Evolutionary conservation across 306 rosid genomes (phyloP).

Genomic region (Vachellia collinsii): DNA sequence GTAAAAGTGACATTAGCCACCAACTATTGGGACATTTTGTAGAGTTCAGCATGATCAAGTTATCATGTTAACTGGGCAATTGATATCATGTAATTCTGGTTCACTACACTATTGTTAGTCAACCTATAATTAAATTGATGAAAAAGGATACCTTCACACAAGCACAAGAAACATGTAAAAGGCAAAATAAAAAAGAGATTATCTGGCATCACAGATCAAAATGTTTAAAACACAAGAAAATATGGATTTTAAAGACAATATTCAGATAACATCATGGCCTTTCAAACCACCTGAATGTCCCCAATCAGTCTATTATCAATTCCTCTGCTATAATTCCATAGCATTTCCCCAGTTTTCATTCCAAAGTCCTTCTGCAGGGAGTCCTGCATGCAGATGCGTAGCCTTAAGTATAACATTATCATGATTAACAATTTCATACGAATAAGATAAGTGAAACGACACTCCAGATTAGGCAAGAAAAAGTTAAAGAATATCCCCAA

Average conservation of each 20-base stretch:
- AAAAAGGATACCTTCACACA: slow-evolving; percentile 16
- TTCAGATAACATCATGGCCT: slow-evolving; percentile 21
- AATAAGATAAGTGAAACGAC: slow-evolving; percentile 19
- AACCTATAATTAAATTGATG: slow-evolving; percentile 12
- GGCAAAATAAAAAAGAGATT: neutral
- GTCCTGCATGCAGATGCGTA: slow-evolving; percentile 51
- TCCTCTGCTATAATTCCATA: slow-evolving; percentile 90
- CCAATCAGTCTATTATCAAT: slow-evolving; percentile 87
- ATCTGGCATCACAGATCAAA: slow-evolving; percentile 26
- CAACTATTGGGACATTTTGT: slow-evolving; percentile 9
- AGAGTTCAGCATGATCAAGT: neutral
- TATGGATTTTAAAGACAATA: slow-evolving; percentile 18
- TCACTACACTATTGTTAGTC: slow-evolving; percentile 20
- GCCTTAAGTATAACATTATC: slow-evolving; percentile 34
- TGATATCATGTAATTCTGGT: neutral
- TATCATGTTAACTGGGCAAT: no score
- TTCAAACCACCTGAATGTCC: slow-evolving; percentile 67
- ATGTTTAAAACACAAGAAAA: slow-evolving; percentile 14
- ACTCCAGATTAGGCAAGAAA: slow-evolving; percentile 22
- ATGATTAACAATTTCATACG: slow-evolving; percentile 22
- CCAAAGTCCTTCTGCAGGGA: slow-evolving; percentile 85
- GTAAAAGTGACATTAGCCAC: neutral
- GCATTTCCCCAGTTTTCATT: slow-evolving; percentile 82
- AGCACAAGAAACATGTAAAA: slow-evolving; percentile 16
- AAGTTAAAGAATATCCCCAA: neutral